Base-by-base conservation (phyloP, 345 rosid species). In the Microcos paniculata region DNA sequence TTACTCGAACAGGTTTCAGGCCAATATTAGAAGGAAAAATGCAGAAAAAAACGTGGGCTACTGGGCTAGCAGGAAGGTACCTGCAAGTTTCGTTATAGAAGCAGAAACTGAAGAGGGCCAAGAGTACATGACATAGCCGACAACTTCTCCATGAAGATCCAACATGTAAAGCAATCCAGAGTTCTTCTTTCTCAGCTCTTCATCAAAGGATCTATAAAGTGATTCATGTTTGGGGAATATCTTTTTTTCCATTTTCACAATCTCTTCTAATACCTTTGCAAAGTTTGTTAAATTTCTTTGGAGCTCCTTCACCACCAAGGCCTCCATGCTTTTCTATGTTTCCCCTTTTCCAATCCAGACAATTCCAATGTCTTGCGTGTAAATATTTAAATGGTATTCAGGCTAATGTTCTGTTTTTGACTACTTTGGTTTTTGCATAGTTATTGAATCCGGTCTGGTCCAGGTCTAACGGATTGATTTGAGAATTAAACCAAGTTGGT, bases 201-300 rank as follows among this genome's bases (percentile, higher is more conserved):
- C 88, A 8, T 91, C 90, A 55, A 94, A 91, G 28, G 83, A 84
- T 48, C 78, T 83, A 65, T 94, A 86, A 8, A 91, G 92, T 3
- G 97, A 94, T 80, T 88, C 98, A 74, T 91, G 97, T 79, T 92
- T 90, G 14, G 96, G 97, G 78, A 92, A 91, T 30, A 90, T 76
- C 69, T 85, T 91, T 70, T 77, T 88, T 87, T 92, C 98, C 70
- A 92, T 77, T 76, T 82, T 91, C 83, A 91, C 90, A 12, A 90
- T 89, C 72, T 88, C 93, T 9, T 83, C 88, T 77, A 90, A 87
- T 9, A 84, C 79, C 43, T 72, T 79, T 1, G 49, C 82, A 84
- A 86, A 85, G 45, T 79, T 63, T 14, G 18, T 30, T 6, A 96
- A 85, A 73, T 81, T 89, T 79, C 85, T 87, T 23, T 69, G 79